These are phyloP conservation scores for Leccinum subrobustum DNA, from an alignment of 1,284 basidiomycete species.

Conservation along the genomic window DNA sequence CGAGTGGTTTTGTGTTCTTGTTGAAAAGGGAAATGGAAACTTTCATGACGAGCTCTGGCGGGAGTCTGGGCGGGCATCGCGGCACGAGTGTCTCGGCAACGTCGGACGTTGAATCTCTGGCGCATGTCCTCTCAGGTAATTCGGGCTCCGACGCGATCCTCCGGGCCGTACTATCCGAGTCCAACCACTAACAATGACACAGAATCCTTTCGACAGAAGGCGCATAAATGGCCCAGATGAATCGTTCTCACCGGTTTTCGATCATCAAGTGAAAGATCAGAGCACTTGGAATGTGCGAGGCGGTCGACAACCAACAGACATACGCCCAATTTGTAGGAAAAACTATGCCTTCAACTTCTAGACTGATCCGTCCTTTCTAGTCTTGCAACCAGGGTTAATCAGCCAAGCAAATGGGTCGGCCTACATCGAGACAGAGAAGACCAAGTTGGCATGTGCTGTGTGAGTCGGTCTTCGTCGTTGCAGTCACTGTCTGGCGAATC, in stretches of 20 bases:
- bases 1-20: constrained; percentile 54
- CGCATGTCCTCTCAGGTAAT: background rate
- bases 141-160: background rate
- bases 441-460: constrained; percentile 96
- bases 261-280: constrained; percentile 29
- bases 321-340: constrained; percentile 81
- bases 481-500: constrained; percentile 1
- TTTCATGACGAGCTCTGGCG: constrained; percentile 52
- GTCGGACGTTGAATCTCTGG: background rate
- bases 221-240: constrained; percentile 88
- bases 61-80: background rate
- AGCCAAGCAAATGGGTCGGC: constrained; percentile 93
- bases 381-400: constrained; percentile 86
- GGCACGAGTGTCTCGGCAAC: background rate
- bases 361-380: constrained; percentile 42
- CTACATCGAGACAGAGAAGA: constrained; percentile 87
- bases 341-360: background rate
- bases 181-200: constrained; percentile 38
- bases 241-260: constrained; percentile 66
- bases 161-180: background rate
- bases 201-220: constrained; percentile 74
- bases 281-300: constrained; percentile 11
- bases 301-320: constrained; percentile 54
- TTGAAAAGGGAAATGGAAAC: constrained; percentile 73
- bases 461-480: constrained; percentile 38